phyloP scores from a whole-genome alignment of 345 rosid species.

The Bruguiera sexangula region DNA sequence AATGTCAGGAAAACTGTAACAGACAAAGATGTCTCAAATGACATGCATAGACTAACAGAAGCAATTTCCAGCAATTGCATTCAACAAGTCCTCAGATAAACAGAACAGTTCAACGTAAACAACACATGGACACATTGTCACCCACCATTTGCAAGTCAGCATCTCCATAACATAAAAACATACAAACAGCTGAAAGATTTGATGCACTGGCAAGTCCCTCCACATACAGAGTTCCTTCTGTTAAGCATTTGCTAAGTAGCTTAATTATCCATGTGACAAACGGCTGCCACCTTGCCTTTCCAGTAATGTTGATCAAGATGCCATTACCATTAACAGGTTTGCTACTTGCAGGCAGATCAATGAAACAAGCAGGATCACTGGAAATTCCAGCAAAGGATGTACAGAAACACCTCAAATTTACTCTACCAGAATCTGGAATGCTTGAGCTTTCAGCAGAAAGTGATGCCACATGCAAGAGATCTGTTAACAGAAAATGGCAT shows the following conservation, averaged over 20 bases:
- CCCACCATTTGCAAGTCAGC: slow-evolving; percentile 90
- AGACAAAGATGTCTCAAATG: slow-evolving; percentile 23
- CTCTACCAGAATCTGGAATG: slow-evolving; percentile 22
- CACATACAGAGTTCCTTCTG: slow-evolving; percentile 85
- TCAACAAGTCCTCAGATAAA: slow-evolving; percentile 13
- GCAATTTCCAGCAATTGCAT: slow-evolving; percentile 13
- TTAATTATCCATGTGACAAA: slow-evolving; percentile 75
- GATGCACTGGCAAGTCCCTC: slow-evolving; percentile 73
- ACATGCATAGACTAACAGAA: slow-evolving; percentile 25
- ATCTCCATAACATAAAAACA: slow-evolving; percentile 71
- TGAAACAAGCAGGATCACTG: slow-evolving; percentile 48
- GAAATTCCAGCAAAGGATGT: slow-evolving; percentile 51
- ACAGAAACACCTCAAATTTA: slow-evolving; percentile 60
- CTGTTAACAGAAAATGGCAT: slow-evolving; percentile 35
- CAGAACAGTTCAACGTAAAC: slow-evolving; percentile 13
- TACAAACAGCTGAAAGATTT: slow-evolving; percentile 61
- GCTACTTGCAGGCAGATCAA: slow-evolving; percentile 62
- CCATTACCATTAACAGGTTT: slow-evolving; percentile 66
- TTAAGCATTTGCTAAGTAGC: slow-evolving; percentile 77
- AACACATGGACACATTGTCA: slow-evolving; percentile 14
- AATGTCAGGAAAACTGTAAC: slow-evolving; percentile 47
- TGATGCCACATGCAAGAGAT: slow-evolving; percentile 53
- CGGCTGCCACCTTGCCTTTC: slow-evolving; percentile 66
- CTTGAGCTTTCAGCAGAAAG: slow-evolving; percentile 29
- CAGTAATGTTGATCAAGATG: slow-evolving; percentile 56